Percentiles rank a stretch among this genome's conserved stretches.
These are phyloP conservation scores for Westerdykella ornata DNA, from an alignment of 2,329 filamentous ascomycete genomes.

Conservation along the genomic window DNA sequence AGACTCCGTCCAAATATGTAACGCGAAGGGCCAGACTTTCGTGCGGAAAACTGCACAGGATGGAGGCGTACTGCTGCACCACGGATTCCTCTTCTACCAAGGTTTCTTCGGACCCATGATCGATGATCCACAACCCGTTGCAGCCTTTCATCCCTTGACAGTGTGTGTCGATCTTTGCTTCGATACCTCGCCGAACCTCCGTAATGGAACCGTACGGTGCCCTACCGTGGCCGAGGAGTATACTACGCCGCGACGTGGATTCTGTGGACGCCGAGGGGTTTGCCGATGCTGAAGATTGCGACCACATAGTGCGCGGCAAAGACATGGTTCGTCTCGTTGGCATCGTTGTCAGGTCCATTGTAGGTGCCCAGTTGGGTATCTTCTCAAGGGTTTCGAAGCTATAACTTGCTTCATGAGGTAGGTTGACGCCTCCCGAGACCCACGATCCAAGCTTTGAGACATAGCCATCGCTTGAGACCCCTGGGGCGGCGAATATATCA, in stretches of 20 bases:
- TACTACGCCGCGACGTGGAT: conserved; percentile 13
- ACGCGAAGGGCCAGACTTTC: conserved; percentile 28
- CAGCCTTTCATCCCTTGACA: conserved; percentile 29
- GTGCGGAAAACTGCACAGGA: conserved; percentile 34
- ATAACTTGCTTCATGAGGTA: conserved; percentile 45
- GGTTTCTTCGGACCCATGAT: conserved; percentile 21
- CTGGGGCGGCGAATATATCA: conserved; percentile 74
- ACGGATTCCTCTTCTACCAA: conserved; percentile 21
- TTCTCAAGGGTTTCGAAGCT: conserved; percentile 47
- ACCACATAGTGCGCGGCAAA: too few species aligned
- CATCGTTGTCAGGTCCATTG: conserved; percentile 42
- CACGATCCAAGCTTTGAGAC: conserved; percentile 59
- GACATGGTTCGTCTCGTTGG: too few species aligned
- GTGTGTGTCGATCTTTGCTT: conserved; percentile 31
- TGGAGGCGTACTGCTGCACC: conserved; percentile 27
- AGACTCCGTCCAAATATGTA: conserved; percentile 13
- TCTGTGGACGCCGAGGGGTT: conserved; percentile 11
- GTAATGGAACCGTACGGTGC: conserved; percentile 41
- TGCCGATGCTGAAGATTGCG: too few species aligned
- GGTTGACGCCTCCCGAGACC: conserved; percentile 42
- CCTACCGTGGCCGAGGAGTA: conserved; percentile 41
- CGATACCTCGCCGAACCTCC: conserved; percentile 39
- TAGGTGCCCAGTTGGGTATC: conserved; percentile 57
- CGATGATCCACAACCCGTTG: conserved; percentile 36
- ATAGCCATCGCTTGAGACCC: conserved; percentile 69